Evolutionary conservation across 2,329 filamentous ascomycete genomes (phyloP), one percentile per base, ranked within the genome.

Genomic region (Huntiella abstrusa): DNA sequence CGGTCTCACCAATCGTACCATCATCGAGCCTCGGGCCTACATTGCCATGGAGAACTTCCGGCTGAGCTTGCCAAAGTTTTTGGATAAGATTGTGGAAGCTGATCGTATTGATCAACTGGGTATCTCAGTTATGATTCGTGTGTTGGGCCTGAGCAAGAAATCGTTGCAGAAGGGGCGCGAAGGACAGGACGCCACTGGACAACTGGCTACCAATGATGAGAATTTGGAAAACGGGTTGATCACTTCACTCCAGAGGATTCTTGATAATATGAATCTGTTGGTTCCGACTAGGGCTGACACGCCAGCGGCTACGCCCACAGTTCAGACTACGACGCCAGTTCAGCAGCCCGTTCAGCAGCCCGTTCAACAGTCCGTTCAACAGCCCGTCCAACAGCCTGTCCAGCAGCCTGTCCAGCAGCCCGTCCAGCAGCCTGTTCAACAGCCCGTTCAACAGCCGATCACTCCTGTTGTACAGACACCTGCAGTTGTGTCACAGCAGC

Each of bases 81-180:
- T 71, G 36, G 60, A 60, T 37, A 56, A 53, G 0, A 62, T 61
- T 37, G 55, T 64, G 1, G 65, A 65, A 16, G 59, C 60, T 46
- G 57, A 58, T 19, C 62, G 61, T 49, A 63, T 67, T 10, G 66
- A 71, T 52, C 61, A 62, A 8, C 58, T 71, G 33, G 59, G 69
- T 0, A 55, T 71, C 32, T 70, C 67, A 2, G 67, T 68, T 10
- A 67, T 71, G 41, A 64, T 71, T 51, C 66, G 67, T 16, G 66
- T 67, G 2, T 57, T 71, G 5, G 68, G 67, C 2, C 60, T 71
- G 13, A 62, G 65, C 3, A 60, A 65, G 33, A 59, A 60, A 4
- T 69, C 64, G 51, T 62, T 65, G 19, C 56, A 63, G 15, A 56
- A 60, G 2, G 59, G 58, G 4, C 53, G 55, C 4, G 55, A 52